Percentiles rank a stretch among this genome's conserved stretches.
phyloP scores from a whole-genome alignment of 106 monocot genomes.

The Dendrobium chrysotoxum region DNA sequence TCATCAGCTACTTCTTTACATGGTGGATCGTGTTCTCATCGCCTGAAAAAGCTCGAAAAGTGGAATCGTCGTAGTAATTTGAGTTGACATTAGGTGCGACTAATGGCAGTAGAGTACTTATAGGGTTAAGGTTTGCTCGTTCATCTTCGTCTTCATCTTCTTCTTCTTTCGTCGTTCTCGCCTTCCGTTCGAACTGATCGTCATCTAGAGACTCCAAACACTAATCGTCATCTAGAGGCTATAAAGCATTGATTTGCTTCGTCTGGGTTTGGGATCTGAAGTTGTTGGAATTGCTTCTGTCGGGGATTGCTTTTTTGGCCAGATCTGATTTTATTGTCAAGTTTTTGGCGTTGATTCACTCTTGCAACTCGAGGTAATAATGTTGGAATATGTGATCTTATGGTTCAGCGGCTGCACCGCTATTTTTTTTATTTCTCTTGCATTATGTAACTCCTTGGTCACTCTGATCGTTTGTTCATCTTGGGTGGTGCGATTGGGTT shows the following conservation, averaged over 20 bases:
- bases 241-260: neutral
- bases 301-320: neutral
- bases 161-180: neutral
- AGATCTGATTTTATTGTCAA: neutral
- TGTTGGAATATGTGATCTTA: neutral
- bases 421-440: neutral
- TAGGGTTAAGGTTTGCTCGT: neutral
- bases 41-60: constrained; percentile 45
- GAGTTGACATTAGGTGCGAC: constrained; percentile 10
- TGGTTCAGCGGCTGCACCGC: neutral
- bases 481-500: neutral
- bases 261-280: neutral
- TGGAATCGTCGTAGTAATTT: constrained; percentile 41
- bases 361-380: neutral
- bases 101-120: neutral
- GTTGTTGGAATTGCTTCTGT: neutral
- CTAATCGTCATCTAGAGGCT: neutral
- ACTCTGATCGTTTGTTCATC: neutral
- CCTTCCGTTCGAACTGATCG: neutral
- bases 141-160: neutral
- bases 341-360: neutral
- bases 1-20: constrained; percentile 17
- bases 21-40: constrained; percentile 36
- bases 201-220: neutral
- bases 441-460: neutral